Evolutionary conservation across 805 yeast species (phyloP), one percentile per base, ranked within the genome.

Genomic region (Naumovozyma castellii): DNA sequence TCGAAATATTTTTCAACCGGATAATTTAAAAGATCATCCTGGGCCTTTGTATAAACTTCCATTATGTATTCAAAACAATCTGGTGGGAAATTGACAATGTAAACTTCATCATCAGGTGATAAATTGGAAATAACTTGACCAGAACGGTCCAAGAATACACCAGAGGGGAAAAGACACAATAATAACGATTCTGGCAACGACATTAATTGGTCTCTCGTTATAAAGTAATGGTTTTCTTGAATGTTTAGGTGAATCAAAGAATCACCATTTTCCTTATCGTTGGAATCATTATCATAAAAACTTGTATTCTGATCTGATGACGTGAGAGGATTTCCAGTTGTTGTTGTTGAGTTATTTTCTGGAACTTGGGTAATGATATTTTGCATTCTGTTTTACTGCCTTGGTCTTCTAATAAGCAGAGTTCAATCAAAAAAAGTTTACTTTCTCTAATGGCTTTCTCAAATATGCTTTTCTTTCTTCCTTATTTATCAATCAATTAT

Each of bases 151-250:
- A 84, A 71, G 56, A 86, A 83, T 3, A 86, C 94, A 32, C 97
- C 95, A 48, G 84, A 85, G 13, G 96, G 95, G 54, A 86, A 84
- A 17, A 92, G 65, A 51, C 96, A 84, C 40, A 88, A 72, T 42
- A 92, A 66, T 18, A 92, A 76, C 44, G 88, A 78, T 57, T 92
- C 98, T 1, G 98, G 98, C 25, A 92, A 67, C 38, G 86, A 78
- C 85, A 88, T 80, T 48, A 92, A 71, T 57, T 86, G 95, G 51
- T 85, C 94, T 45, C 96, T 71, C 4, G 94, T 78, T 36, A 92
- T 79, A 37, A 77, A 75, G 60, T 88, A 86, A 45, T 70, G 65
- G 14, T 63, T 64, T 15, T 94, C 95, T 37, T 95, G 74, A 39
- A 90, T 72, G 53, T 84, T 79, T 63, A 90, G 69, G 54, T 76